Base-by-base conservation (phyloP, 169 alveolate genomes). In the Eimeria maxima region DNA sequence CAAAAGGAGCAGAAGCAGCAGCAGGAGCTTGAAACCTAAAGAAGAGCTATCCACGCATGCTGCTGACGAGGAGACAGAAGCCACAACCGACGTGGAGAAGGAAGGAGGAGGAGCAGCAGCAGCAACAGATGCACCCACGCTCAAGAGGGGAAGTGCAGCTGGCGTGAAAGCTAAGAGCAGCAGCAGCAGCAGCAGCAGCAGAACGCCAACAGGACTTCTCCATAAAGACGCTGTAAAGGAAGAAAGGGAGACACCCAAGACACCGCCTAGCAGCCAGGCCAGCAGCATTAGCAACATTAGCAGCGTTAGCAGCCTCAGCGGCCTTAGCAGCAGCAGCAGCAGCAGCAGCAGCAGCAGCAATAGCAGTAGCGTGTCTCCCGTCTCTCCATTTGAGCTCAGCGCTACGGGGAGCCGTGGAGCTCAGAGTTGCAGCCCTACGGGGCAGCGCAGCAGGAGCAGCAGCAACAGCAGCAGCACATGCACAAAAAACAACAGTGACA, bases 331-430 rank as follows among this genome's bases (percentile, higher is more conserved):
- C 80, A 27, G 13, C 80, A 20, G 50, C 45, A 71, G 47, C 81
- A 71, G 81, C 81, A 71, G 81, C 81, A 71, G 81, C 81, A 71
- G 47, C 81, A 71, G 81, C 81, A 71, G 47, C 81, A 69, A 45
- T 14, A 71, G 81, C 81, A 10, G 13, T 4, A 29, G 53, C 81
- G 11, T 42, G 8, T 8, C 44, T 22, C 38, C 47, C 16, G 45
- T 45, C 1, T 42, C 81, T 71, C 11, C 45, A 71, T 18, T 11
- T 29, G 16, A 71, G 60, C 10, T 1, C 6, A 10, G 45, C 42
- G 81, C 22, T n/a, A 11, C 81, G 18, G 42, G 14, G 22, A n/a
- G 8, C 45, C 45, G 10, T 13, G 47, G 22, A 22, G 24, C 27
- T 11, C 18, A 16, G 47, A 20, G 33, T 5, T 29, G 81, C 44